These are phyloP conservation scores for Fusarium buharicum DNA, from an alignment of 2,329 filamentous ascomycete genomes.

Conservation along the genomic window DNA sequence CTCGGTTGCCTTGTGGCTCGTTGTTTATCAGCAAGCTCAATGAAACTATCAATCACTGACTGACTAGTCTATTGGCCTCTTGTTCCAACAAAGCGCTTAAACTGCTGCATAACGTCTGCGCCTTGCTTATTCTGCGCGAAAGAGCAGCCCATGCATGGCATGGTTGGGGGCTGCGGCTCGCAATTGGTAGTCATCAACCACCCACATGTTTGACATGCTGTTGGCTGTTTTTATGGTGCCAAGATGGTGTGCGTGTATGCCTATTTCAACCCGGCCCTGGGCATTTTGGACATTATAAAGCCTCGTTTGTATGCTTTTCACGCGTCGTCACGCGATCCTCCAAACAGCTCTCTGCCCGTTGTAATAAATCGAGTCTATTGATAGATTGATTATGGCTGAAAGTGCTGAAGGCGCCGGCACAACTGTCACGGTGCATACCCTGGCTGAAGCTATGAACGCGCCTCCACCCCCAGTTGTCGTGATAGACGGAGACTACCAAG, in stretches of 20 bases:
- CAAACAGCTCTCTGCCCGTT: conserved; percentile 1
- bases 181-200: conserved; percentile 37
- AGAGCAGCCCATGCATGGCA: conserved; percentile 11
- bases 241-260: conserved; percentile 36
- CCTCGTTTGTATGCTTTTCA: conserved; percentile 19
- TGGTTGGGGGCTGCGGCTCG: conserved; percentile 35
- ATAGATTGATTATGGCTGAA: conserved; percentile 34
- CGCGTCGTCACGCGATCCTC: conserved; percentile 11
- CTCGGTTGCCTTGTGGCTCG: neutral
- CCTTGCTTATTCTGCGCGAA: conserved; percentile 32
- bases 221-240: conserved; percentile 30
- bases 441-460: conserved; percentile 36
- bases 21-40: conserved; percentile 3
- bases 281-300: conserved; percentile 26
- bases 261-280: conserved; percentile 21
- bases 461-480: conserved; percentile 41
- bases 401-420: conserved; percentile 31
- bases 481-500: conserved; percentile 36
- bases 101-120: conserved; percentile 31
- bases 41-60: conserved; percentile 2
- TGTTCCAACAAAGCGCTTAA: conserved; percentile 18
- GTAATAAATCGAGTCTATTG: conserved; percentile 3
- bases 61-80: conserved; percentile 17
- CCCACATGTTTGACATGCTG: conserved; percentile 39
- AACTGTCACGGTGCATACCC: conserved; percentile 30